Conservation (phyloP, 2,329 filamentous ascomycete genomes). For the Aspergillus calidoustus region DNA sequence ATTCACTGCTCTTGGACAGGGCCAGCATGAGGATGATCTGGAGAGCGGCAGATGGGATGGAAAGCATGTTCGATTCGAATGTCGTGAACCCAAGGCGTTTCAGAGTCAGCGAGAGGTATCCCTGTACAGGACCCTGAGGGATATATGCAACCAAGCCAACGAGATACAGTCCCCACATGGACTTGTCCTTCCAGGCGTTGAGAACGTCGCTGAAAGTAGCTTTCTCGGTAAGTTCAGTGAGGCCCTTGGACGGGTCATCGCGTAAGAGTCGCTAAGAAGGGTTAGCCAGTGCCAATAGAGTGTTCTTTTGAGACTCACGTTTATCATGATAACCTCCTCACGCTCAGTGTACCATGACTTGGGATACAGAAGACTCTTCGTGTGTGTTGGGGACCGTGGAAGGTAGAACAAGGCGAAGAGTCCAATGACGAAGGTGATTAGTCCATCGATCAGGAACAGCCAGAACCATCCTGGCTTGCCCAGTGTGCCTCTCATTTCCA, state of each 20-base stretch:
- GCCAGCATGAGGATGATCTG: conserved; percentile 58
- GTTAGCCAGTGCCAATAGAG: not conserved
- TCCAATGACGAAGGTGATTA: conserved; percentile 50
- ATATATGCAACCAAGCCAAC: conserved; percentile 53
- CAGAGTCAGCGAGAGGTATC: conserved; percentile 62
- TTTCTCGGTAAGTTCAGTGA: conserved; percentile 53
- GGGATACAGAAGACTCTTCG: conserved; percentile 29
- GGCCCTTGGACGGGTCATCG: conserved; percentile 59
- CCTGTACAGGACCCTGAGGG: conserved; percentile 52
- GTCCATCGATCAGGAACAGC: conserved; percentile 50
- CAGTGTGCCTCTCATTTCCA: conserved; percentile 48
- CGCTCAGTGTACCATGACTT: conserved; percentile 33
- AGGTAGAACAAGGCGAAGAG: conserved; percentile 36
- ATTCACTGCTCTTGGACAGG: conserved; percentile 53
- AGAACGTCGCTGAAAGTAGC: conserved; percentile 51
- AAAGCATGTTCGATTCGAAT: conserved; percentile 38
- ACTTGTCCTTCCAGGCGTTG: conserved; percentile 51
- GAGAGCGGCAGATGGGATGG: conserved; percentile 38
- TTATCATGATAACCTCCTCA: conserved; percentile 37
- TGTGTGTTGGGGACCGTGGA: conserved; percentile 34
- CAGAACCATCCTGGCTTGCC: conserved; percentile 50
- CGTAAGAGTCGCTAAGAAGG: conserved; percentile 51
- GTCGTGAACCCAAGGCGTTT: conserved; percentile 34
- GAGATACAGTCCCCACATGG: conserved; percentile 57
- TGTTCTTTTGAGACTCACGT: conserved; percentile 18